Evolutionary conservation across 1,284 basidiomycete species (phyloP), one percentile per base, ranked within the genome.

Genomic region (Microbotryum silenes-acaulis): DNA sequence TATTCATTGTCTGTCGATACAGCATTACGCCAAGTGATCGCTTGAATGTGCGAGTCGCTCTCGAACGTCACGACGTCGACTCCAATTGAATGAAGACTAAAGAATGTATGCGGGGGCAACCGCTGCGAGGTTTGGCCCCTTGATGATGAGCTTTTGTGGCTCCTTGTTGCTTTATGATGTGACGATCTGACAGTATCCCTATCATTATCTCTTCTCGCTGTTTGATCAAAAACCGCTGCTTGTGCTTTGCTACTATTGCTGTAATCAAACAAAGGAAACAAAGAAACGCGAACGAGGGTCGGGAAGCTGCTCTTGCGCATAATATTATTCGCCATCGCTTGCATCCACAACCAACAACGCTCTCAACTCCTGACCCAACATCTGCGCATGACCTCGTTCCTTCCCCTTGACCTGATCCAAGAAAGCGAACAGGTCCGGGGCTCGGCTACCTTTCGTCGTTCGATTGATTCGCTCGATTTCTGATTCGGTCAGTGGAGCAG

Each of bases 1-100:
- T 7, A 42, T 42, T 31, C 8, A 4, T 42, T 18, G 16, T 42
- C 16, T 42, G 37, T 42, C 14, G 6, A 42, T 44, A 37, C 49
- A 57, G 56, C 56, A 57, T 45, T 57, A 57, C 49, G 56, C 56
- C 23, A 57, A 57, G 25, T 57, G 49, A 47, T 21, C 20, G 12
- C 29, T 8, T 37, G 31, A 29, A 20, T 7, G 33, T 27, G 12
- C 29, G 27, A 33, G 27, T 31, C 51, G 18, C 51, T 33, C 37
- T 18, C 31, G 51, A 33, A 37, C 29, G 29, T 29, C 8, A n/a
- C 37, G 4, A n/a, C 37, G 4, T 4, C 7, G 31, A 18, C 3
- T 37, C 29, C 18, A 33, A n/a, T n/a, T n/a, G 20, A n/a, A 21
- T 27, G 51, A 25, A 53, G 20, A 53, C 29, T 18, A 20, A 27